A percentile compares a stretch with the other conserved stretches of the same genome.
Evolutionary conservation across 2,329 filamentous ascomycete genomes (phyloP).

Genomic region (Herpotrichia juniperi): DNA sequence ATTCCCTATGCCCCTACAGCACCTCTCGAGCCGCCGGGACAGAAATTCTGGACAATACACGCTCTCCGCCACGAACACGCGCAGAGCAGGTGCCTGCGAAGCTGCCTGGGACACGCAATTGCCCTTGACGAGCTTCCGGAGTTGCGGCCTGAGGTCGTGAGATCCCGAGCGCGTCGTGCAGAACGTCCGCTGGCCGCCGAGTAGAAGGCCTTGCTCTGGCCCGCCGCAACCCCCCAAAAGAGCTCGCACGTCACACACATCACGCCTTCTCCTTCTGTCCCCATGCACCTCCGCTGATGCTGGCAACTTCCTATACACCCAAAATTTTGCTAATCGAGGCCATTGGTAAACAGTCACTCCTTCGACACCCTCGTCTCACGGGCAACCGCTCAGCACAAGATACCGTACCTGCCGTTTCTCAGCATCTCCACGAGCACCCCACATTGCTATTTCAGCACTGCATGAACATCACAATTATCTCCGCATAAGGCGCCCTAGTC

Average conservation of each 20-base stretch:
- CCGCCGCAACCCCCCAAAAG: not conserved
- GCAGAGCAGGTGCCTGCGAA: not conserved
- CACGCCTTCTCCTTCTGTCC: not conserved
- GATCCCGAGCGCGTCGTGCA: constrained; percentile 2
- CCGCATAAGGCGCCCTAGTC: constrained; percentile 1
- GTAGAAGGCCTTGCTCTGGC: not conserved
- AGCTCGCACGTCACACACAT: not conserved
- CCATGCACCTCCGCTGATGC: not conserved
- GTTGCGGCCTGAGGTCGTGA: not conserved
- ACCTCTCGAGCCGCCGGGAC: not conserved
- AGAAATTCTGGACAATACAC: constrained; percentile 4
- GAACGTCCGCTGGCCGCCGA: not conserved
- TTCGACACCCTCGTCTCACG: not conserved
- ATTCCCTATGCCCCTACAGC: constrained; percentile 9
- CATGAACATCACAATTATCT: not conserved
- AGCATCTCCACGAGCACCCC: not conserved
- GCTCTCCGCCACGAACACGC: not conserved
- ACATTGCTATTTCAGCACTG: not conserved
- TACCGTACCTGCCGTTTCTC: not conserved
- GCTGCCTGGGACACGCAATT: not conserved
- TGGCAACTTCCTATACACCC: not conserved
- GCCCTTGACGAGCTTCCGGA: not conserved
- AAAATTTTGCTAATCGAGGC: constrained; percentile 4
- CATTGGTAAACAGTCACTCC: constrained; percentile 2
- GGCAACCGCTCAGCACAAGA: not conserved